Evolutionary conservation across 2,329 filamentous ascomycete genomes (phyloP).

Genomic region (Parasarocladium wereldwijsianum): DNA sequence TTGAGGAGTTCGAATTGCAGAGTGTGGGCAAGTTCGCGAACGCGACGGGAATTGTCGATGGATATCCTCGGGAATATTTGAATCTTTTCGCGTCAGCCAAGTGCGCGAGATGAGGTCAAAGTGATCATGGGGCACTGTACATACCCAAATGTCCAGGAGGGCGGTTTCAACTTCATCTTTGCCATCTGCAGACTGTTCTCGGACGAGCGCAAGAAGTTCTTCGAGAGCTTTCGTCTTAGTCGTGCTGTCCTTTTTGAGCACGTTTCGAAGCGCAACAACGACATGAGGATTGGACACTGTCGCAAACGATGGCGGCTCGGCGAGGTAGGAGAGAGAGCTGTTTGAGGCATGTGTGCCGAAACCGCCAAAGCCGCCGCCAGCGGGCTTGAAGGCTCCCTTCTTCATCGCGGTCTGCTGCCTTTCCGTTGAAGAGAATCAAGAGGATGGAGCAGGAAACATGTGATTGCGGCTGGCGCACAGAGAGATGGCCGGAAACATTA

Average conservation of each 20-base stretch:
- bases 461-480: no score
- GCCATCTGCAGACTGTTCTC: slow-evolving; percentile 34
- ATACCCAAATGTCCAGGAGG: slow-evolving; percentile 77
- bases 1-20: slow-evolving; percentile 51
- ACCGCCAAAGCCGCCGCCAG: slow-evolving; percentile 5
- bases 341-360: slow-evolving; percentile 9
- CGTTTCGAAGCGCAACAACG: slow-evolving; percentile 82
- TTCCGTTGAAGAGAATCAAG: no score
- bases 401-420: no score
- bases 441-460: no score
- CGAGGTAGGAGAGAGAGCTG: slow-evolving; percentile 64
- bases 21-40: slow-evolving; percentile 72
- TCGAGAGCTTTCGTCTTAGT: slow-evolving; percentile 87
- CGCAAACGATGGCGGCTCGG: slow-evolving; percentile 70
- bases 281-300: slow-evolving; percentile 65
- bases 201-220: slow-evolving; percentile 56
- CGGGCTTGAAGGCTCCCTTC: slow-evolving; percentile 1
- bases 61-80: slow-evolving; percentile 78
- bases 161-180: slow-evolving; percentile 59
- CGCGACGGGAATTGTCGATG: slow-evolving; percentile 76
- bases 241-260: slow-evolving; percentile 82
- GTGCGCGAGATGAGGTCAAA: background rate
- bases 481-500: no score
- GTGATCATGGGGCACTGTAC: slow-evolving; percentile 5
- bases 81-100: slow-evolving; percentile 33